A percentile compares a stretch with the other conserved stretches of the same genome.
These are phyloP conservation scores for Fraxinus platypoda DNA, from an alignment of 305 asterid genomes.

Conservation along the genomic window DNA sequence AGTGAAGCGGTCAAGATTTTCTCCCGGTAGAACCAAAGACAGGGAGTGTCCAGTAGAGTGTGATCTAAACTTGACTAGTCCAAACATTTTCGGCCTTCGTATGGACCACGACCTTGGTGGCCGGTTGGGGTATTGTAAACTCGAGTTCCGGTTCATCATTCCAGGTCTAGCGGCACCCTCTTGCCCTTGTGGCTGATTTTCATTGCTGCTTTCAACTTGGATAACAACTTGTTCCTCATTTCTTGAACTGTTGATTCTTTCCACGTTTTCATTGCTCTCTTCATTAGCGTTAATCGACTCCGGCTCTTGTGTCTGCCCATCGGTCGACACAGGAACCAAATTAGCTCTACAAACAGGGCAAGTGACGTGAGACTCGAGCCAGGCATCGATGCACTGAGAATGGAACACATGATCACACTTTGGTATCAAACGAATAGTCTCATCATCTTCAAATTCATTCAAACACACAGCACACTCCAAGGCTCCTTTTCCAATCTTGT, in stretches of 20 bases:
- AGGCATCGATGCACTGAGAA: constrained; percentile 48
- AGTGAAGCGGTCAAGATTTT: constrained; percentile 43
- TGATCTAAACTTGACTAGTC: constrained; percentile 42
- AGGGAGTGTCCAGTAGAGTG: constrained; percentile 56
- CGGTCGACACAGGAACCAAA: constrained; percentile 30
- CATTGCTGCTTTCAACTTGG: constrained; percentile 21
- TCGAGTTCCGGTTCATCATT: constrained; percentile 21
- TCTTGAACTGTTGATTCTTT: not conserved
- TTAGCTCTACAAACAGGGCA: constrained; percentile 55
- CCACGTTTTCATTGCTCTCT: not conserved
- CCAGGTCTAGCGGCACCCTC: not conserved
- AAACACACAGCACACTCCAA: constrained; percentile 57
- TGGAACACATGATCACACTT: constrained; percentile 58
- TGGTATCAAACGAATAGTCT: constrained; percentile 45
- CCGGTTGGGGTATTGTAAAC: constrained; percentile 28
- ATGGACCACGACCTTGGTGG: constrained; percentile 31
- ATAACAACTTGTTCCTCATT: constrained; percentile 25
- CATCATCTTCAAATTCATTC: constrained; percentile 44
- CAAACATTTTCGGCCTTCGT: constrained; percentile 24
- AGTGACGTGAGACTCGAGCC: constrained; percentile 48
- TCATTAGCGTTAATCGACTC: not conserved
- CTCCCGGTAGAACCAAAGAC: constrained; percentile 40
- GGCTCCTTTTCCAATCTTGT: constrained; percentile 44
- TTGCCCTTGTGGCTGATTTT: not conserved
- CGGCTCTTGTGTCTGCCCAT: constrained; percentile 15